A percentile compares a stretch with the other conserved stretches of the same genome.
phyloP scores from a whole-genome alignment of 768 basidiomycete species.

The Panaeolus papilionaceus region DNA sequence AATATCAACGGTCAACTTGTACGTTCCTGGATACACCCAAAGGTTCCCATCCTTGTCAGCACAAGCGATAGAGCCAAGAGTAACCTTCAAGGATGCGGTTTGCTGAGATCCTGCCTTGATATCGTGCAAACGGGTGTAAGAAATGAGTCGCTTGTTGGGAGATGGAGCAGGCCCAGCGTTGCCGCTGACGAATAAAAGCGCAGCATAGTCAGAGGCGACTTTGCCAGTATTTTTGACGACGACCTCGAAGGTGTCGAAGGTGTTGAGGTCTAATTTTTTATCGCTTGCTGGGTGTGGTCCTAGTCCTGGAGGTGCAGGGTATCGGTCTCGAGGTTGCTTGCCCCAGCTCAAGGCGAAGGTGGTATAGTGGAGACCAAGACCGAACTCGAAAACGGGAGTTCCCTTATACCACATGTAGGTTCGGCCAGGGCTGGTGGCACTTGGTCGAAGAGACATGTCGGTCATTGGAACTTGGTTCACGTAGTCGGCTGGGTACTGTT shows the following conservation, averaged over 20 bases:
- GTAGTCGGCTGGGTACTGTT: conserved; percentile 60
- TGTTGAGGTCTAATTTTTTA: conserved; percentile 45
- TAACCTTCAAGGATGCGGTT: conserved; percentile 45
- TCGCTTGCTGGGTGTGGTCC: conserved; percentile 15
- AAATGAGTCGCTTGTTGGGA: conserved; percentile 57
- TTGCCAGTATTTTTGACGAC: conserved; percentile 54
- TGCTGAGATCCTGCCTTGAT: conserved; percentile 33
- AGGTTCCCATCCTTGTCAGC: conserved; percentile 52
- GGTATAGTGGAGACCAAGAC: conserved; percentile 61
- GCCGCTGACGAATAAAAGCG: conserved; percentile 56
- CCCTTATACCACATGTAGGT: conserved; percentile 66
- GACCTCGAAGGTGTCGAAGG: conserved; percentile 55
- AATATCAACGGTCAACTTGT: conserved; percentile 50
- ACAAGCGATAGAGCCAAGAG: conserved; percentile 56
- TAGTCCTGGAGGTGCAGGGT: conserved; percentile 42
- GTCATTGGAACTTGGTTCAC: conserved; percentile 59
- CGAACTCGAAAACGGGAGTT: conserved; percentile 58
- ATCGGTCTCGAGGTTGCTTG: conserved; percentile 38
- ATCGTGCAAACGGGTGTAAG: conserved; percentile 48
- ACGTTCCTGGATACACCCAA: conserved; percentile 53
- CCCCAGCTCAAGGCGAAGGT: conserved; percentile 52
- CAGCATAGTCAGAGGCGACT: conserved; percentile 59
- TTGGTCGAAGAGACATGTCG: conserved; percentile 61
- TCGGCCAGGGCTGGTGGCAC: conserved; percentile 54
- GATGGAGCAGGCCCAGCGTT: conserved; percentile 54